Evolutionary conservation across 2,329 filamentous ascomycete species (phyloP).

Genomic region (Colletotrichum acutatum): DNA sequence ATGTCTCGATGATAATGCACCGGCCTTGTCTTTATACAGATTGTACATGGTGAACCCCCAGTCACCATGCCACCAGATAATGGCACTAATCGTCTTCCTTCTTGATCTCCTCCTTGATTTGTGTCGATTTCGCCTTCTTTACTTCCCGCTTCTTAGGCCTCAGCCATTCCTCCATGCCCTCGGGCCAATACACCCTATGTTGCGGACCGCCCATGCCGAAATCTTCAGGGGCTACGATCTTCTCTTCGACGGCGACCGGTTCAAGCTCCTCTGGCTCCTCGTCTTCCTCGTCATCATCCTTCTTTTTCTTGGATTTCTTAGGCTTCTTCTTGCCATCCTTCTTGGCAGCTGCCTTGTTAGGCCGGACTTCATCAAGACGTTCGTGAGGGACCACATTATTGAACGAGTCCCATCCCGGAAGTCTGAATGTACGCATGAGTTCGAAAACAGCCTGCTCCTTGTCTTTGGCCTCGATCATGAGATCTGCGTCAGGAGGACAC

Average conservation of each 20-base stretch:
- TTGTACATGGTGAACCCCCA: neutral
- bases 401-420: slow-evolving; percentile 82
- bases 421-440: slow-evolving; percentile 86
- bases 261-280: slow-evolving; percentile 54
- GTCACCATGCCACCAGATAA: neutral
- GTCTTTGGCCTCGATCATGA: slow-evolving; percentile 99
- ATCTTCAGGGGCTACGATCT: slow-evolving; percentile 71
- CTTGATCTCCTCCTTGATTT: slow-evolving; percentile 42
- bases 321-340: slow-evolving; percentile 28
- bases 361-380: slow-evolving; percentile 79
- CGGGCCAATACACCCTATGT: slow-evolving; percentile 88
- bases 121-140: slow-evolving; percentile 62
- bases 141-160: slow-evolving; percentile 79
- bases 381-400: slow-evolving; percentile 83
- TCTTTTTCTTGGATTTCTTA: slow-evolving; percentile 52
- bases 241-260: slow-evolving; percentile 49
- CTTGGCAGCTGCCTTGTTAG: slow-evolving; percentile 51
- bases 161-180: slow-evolving; percentile 91
- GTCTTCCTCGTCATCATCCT: slow-evolving; percentile 52
- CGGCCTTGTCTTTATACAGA: neutral
- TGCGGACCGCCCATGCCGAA: slow-evolving; percentile 88
- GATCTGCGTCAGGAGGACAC: slow-evolving; percentile 84
- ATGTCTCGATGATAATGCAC: too few species aligned
- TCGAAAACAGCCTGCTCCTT: slow-evolving; percentile 98
- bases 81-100: neutral